phyloP scores from a whole-genome alignment of 2,329 filamentous ascomycete species.

The Neonectria hederae region DNA sequence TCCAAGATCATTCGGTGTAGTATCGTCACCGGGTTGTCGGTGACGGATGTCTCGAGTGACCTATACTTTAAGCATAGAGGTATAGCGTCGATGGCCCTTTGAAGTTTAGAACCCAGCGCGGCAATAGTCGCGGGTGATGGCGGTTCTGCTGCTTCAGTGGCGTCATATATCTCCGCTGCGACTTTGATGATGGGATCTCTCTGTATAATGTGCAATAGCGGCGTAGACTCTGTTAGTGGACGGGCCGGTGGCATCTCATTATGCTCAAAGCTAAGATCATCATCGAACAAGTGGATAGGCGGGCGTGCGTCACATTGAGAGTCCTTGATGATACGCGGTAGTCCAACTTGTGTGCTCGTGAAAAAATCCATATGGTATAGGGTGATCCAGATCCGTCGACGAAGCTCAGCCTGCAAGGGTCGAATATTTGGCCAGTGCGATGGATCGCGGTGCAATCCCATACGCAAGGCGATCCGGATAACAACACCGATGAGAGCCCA shows the following conservation, averaged over 20 bases:
- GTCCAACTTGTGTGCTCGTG: conserved; percentile 30
- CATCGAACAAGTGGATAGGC: conserved; percentile 18
- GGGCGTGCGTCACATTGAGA: conserved; percentile 27
- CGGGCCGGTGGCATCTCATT: conserved; percentile 8
- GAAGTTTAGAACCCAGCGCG: conserved; percentile 8
- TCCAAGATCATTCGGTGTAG: conserved; percentile 14
- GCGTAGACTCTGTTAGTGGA: conserved; percentile 7
- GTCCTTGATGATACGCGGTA: conserved; percentile 34
- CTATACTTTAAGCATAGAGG: conserved; percentile 4
- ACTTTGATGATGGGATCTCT: conserved; percentile 11
- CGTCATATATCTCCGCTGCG: conserved; percentile 18
- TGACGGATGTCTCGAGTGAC: conserved; percentile 9
- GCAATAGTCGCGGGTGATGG: neutral
- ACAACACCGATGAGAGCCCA: conserved; percentile 32
- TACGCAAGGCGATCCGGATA: conserved; percentile 30
- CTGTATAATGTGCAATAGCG: conserved; percentile 9
- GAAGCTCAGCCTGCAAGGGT: conserved; percentile 29
- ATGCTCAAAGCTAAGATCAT: conserved; percentile 14
- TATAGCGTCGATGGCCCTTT: neutral
- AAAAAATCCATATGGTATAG: conserved; percentile 36
- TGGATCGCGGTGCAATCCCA: conserved; percentile 31
- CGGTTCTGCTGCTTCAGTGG: conserved; percentile 15
- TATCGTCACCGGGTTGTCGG: conserved; percentile 9
- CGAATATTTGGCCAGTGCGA: conserved; percentile 31
- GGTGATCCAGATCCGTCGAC: conserved; percentile 27